phyloP scores from a whole-genome alignment of 306 rosid genomes.

The Sesbania bispinosa region DNA sequence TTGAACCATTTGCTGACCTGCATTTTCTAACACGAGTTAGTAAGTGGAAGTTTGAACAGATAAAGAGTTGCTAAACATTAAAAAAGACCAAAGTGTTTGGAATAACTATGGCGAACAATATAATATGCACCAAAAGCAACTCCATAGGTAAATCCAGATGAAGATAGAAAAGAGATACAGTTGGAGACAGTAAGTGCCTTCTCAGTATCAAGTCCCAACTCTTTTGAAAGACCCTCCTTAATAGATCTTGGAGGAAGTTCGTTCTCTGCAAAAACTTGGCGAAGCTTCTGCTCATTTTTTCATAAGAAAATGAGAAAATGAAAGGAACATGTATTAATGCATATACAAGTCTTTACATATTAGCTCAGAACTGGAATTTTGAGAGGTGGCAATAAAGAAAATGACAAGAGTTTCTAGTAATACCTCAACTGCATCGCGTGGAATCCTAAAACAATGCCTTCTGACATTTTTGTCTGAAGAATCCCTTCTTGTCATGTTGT shows the following conservation, averaged over 20 bases:
- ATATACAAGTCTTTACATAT: not conserved
- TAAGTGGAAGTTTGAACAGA: not conserved
- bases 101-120: too few species aligned
- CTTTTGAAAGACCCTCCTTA: constrained; percentile 67
- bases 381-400: not conserved
- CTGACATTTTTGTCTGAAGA: constrained; percentile 33
- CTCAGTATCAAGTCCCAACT: constrained; percentile 73
- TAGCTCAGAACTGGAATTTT: not conserved
- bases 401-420: not conserved
- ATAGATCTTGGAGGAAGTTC: constrained; percentile 83
- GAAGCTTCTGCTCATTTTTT: constrained; percentile 66
- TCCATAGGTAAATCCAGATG: not conserved
- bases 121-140: not conserved
- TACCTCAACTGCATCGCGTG: constrained; percentile 77
- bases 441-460: constrained; percentile 67
- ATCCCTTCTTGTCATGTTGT: constrained; percentile 13
- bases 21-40: constrained; percentile 27
- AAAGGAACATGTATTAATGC: constrained; percentile 8
- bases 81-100: not conserved
- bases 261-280: constrained; percentile 72
- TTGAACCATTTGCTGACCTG: constrained; percentile 98
- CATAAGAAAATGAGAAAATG: constrained; percentile 30
- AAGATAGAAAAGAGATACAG: constrained; percentile 1
- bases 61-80: not conserved
- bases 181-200: constrained; percentile 43